A percentile compares a stretch with the other conserved stretches of the same genome.
Evolutionary conservation across 2,329 filamentous ascomycete species (phyloP).

Genomic region (Beauveria sp.): DNA sequence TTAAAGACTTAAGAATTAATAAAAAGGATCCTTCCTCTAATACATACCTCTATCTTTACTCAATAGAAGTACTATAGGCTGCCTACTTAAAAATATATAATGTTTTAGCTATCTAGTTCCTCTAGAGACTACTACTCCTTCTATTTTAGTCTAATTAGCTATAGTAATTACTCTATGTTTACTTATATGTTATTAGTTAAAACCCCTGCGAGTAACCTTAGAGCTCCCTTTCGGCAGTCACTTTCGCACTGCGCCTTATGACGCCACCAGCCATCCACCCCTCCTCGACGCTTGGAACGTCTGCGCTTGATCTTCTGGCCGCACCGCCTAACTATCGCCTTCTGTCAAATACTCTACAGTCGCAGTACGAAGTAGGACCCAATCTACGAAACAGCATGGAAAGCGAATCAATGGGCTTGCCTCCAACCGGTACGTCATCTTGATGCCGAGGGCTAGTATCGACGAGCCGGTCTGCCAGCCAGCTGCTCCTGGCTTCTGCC

Average conservation of each 20-base stretch:
- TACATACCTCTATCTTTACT: too few species aligned
- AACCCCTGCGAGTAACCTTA: too few species aligned
- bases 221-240: too few species aligned
- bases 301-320: background rate
- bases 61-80: too few species aligned
- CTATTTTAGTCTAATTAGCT: too few species aligned
- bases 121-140: too few species aligned
- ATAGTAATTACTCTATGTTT: too few species aligned
- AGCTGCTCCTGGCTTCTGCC: background rate
- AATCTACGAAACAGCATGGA: background rate
- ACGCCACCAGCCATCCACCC: slow-evolving; percentile 3
- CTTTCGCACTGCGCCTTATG: background rate
- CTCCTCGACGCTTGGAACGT: background rate
- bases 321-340: background rate
- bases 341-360: background rate
- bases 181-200: too few species aligned
- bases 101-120: too few species aligned
- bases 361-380: background rate
- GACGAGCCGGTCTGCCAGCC: background rate
- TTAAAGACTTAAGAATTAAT: too few species aligned
- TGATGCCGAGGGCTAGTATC: background rate
- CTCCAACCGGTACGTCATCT: slow-evolving; percentile 1
- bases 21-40: too few species aligned
- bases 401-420: slow-evolving; percentile 1
- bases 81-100: too few species aligned